These are phyloP conservation scores for Microcyclospora tardicrescens DNA, from an alignment of 2,329 filamentous ascomycete genomes.

Conservation along the genomic window DNA sequence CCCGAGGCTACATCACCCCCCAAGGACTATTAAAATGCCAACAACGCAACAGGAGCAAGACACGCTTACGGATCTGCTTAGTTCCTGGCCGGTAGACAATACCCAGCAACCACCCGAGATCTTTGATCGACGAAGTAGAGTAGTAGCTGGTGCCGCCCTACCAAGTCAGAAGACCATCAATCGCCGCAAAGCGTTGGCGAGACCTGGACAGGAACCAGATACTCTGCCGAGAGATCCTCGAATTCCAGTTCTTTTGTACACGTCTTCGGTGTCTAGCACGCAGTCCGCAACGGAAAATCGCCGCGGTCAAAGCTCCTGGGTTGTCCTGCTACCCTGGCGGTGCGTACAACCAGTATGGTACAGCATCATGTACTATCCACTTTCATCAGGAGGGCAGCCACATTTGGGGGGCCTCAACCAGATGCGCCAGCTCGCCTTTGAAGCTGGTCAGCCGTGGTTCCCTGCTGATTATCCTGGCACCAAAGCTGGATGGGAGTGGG, in stretches of 20 bases:
- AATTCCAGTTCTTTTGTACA: conserved; percentile 62
- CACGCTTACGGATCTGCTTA: conserved; percentile 46
- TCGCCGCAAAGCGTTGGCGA: conserved; percentile 52
- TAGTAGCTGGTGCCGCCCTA: conserved; percentile 51
- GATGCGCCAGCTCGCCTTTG: conserved; percentile 66
- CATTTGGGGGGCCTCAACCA: conserved; percentile 74
- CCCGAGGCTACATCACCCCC: conserved; percentile 67
- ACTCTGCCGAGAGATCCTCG: conserved; percentile 50
- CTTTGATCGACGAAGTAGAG: conserved; percentile 55
- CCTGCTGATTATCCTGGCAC: conserved; percentile 75
- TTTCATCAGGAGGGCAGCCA: conserved; percentile 67
- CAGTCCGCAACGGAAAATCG: neutral
- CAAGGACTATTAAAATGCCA: conserved; percentile 36
- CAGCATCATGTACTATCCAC: conserved; percentile 65
- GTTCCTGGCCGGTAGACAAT: conserved; percentile 54
- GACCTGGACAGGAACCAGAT: conserved; percentile 50
- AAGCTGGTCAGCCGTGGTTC: conserved; percentile 68
- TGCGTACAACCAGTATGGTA: conserved; percentile 81
- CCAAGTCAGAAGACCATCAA: conserved; percentile 70
- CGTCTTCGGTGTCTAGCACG: conserved; percentile 1
- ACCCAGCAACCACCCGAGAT: conserved; percentile 32
- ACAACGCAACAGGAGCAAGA: conserved; percentile 14
- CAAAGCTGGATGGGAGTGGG: conserved; percentile 65
- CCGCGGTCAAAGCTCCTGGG: conserved; percentile 56
- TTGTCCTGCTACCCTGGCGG: conserved; percentile 76